A percentile compares a stretch with the other conserved stretches of the same genome.
Conservation (phyloP, 306 rosid species). For the Cucumis hystrix region DNA sequence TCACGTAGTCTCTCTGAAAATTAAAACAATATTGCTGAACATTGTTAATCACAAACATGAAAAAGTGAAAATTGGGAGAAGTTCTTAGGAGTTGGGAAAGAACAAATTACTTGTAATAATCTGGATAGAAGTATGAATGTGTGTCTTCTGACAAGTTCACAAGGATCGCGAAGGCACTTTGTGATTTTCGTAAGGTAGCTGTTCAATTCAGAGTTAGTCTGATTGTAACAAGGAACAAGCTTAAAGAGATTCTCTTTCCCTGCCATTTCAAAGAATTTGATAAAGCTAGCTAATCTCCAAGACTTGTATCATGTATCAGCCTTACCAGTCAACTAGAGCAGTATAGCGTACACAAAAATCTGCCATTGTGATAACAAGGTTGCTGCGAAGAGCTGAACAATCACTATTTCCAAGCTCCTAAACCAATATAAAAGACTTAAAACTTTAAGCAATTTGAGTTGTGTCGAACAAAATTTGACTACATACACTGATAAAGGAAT, state of each 20-base stretch:
- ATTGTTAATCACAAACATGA: slow-evolving; percentile 4
- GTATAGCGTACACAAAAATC: slow-evolving; percentile 92
- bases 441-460: background rate
- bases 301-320: background rate
- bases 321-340: slow-evolving; percentile 96
- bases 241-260: background rate
- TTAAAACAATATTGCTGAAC: background rate
- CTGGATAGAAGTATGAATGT: slow-evolving; percentile 83
- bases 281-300: background rate
- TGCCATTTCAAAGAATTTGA: background rate
- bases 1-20: slow-evolving; percentile 82
- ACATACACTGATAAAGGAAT: background rate
- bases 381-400: slow-evolving; percentile 80
- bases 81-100: background rate
- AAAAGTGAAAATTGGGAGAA: background rate
- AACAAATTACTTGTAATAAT: slow-evolving; percentile 62
- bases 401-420: slow-evolving; percentile 83
- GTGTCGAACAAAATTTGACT: background rate
- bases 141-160: slow-evolving; percentile 94
- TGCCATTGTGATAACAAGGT: slow-evolving; percentile 72
- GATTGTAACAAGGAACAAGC: slow-evolving; percentile 14
- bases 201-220: slow-evolving; percentile 29
- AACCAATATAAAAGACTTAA: background rate
- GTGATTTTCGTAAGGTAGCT: slow-evolving; percentile 82
- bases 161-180: slow-evolving; percentile 79